Evolutionary conservation across 2,329 filamentous ascomycete genomes (phyloP).

Genomic region (Fusarium newnesense): DNA sequence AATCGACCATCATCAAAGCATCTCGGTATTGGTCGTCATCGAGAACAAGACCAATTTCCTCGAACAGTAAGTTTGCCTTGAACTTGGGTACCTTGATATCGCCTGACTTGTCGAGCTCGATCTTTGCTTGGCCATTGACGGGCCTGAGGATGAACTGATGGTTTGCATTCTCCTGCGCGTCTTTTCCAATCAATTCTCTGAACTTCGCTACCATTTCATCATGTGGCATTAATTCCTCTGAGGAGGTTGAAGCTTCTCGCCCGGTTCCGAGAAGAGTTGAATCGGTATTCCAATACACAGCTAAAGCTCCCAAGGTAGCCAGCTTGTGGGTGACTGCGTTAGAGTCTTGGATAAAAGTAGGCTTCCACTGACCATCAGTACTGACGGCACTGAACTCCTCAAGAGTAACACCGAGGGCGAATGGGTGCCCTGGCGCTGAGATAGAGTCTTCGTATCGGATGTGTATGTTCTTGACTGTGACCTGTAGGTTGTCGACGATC

Average conservation of each 20-base stretch:
- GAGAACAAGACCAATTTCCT: conserved; percentile 97
- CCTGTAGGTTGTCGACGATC: conserved; percentile 97
- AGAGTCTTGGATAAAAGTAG: conserved; percentile 93
- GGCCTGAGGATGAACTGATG: conserved; percentile 97
- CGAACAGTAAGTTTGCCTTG: conserved; percentile 91
- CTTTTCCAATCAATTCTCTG: conserved; percentile 80
- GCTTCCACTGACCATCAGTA: conserved; percentile 93
- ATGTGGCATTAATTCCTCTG: conserved; percentile 72
- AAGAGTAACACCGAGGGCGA: conserved; percentile 90
- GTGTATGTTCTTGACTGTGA: conserved; percentile 98
- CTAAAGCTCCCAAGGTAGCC: conserved; percentile 87
- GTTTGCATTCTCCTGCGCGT: conserved; percentile 65
- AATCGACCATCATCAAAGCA: conserved; percentile 95
- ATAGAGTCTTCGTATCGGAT: conserved; percentile 98
- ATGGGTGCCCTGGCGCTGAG: conserved; percentile 93
- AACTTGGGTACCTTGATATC: conserved; percentile 82
- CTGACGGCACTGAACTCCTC: conserved; percentile 98
- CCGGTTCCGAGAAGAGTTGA: conserved; percentile 84
- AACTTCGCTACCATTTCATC: conserved; percentile 82
- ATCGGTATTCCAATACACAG: conserved; percentile 99
- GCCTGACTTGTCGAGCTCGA: conserved; percentile 94
- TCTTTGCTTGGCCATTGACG: conserved; percentile 92
- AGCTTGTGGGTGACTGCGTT: conserved; percentile 89
- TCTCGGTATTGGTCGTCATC: conserved; percentile 98
- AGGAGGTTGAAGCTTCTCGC: conserved; percentile 66